These are phyloP conservation scores for Candida adriatica DNA, from an alignment of 805 yeast genomes.

Conservation along the genomic window DNA sequence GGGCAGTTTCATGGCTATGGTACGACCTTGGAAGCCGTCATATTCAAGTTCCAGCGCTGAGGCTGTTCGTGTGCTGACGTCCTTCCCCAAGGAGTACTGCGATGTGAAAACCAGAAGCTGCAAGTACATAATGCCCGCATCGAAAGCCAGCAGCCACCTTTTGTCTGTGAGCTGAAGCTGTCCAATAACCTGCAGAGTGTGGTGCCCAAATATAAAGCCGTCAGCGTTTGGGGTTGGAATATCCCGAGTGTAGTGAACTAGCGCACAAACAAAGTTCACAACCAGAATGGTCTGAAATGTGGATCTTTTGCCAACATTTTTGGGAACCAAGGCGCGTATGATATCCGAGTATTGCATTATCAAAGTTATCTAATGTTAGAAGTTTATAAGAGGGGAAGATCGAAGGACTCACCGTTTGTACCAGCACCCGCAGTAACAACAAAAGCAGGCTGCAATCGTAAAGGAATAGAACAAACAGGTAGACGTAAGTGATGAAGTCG, in stretches of 20 bases:
- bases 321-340: slow-evolving; percentile 7
- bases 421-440: slow-evolving; percentile 9
- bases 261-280: slow-evolving; percentile 4
- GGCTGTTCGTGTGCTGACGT: background rate
- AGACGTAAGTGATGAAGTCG: slow-evolving; percentile 8
- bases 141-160: slow-evolving; percentile 12
- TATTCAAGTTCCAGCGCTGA: slow-evolving; percentile 9
- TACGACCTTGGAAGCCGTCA: slow-evolving; percentile 21
- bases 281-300: slow-evolving; percentile 13
- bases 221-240: slow-evolving; percentile 19
- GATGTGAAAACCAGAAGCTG: slow-evolving; percentile 15
- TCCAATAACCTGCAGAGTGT: slow-evolving; percentile 21
- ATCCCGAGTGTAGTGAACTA: slow-evolving; percentile 10
- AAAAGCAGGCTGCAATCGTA: slow-evolving; percentile 23
- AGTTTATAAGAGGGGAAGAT: background rate
- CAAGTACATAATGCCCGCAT: slow-evolving; percentile 12
- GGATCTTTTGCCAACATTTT: slow-evolving; percentile 7
- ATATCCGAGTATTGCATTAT: slow-evolving; percentile 4
- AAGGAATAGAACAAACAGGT: slow-evolving; percentile 12
- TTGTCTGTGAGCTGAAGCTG: slow-evolving; percentile 14
- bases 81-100: slow-evolving; percentile 6
- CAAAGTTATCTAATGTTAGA: slow-evolving; percentile 6
- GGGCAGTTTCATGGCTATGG: slow-evolving; percentile 11
- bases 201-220: slow-evolving; percentile 23
- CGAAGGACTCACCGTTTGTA: slow-evolving; percentile 11